Evolutionary conservation across 495 filamentous ascomycete genomes (phyloP).

Genomic region (Penicillium argentinense): DNA sequence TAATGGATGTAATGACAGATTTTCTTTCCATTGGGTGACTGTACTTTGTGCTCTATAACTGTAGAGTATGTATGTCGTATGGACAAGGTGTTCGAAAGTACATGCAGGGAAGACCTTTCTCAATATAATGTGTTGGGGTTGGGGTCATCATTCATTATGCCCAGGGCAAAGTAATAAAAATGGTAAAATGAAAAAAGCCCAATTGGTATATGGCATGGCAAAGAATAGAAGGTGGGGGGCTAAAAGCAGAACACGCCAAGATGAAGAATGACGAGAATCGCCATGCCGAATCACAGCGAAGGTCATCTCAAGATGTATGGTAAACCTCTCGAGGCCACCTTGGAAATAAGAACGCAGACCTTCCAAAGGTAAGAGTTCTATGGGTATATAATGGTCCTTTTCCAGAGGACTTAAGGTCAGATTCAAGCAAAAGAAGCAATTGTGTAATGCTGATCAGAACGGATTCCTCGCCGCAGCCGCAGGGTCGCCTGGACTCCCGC

Average conservation of each 20-base stretch:
- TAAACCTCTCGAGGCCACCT: neutral
- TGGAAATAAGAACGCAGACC: neutral
- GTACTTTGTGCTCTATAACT: neutral
- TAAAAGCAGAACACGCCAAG: constrained; percentile 10
- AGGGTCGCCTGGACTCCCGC: constrained; percentile 22
- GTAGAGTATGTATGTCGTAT: no score
- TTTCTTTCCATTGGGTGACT: constrained; percentile 10
- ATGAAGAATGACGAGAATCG: constrained; percentile 5
- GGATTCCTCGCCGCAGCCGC: neutral
- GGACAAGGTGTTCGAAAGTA: neutral
- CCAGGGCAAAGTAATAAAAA: constrained; percentile 18
- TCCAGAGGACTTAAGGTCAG: constrained; percentile 1
- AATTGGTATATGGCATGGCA: constrained; percentile 25
- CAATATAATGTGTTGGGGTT: no score
- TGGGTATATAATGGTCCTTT: constrained; percentile 16
- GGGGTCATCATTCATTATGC: constrained; percentile 31
- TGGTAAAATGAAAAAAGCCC: constrained; percentile 11
- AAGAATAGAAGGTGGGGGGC: constrained; percentile 7
- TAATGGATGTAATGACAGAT: constrained; percentile 38
- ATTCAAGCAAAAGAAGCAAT: neutral
- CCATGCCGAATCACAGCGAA: neutral
- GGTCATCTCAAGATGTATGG: constrained; percentile 6
- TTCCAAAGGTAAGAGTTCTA: neutral
- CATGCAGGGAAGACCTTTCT: neutral
- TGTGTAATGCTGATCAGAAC: neutral